phyloP scores from a whole-genome alignment of 2,329 filamentous ascomycete genomes.

The Verruconis gallopava region DNA sequence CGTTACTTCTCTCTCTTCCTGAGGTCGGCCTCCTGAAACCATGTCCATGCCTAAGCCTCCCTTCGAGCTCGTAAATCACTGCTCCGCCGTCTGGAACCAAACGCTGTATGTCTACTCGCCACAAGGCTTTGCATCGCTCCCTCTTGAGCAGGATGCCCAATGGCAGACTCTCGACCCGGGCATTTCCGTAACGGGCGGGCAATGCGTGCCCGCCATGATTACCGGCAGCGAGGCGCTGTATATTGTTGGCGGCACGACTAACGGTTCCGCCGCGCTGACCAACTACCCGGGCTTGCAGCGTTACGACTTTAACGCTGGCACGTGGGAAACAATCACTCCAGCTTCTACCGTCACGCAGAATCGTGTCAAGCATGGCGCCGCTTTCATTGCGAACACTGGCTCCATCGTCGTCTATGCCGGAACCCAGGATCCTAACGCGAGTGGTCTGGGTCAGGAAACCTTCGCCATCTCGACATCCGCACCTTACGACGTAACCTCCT shows the following conservation, averaged over 20 bases:
- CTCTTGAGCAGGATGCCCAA: slow-evolving; percentile 52
- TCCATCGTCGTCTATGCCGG: slow-evolving; percentile 74
- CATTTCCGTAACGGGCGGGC: slow-evolving; percentile 57
- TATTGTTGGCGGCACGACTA: slow-evolving; percentile 57
- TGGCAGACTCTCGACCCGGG: slow-evolving; percentile 59
- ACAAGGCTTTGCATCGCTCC: slow-evolving; percentile 60
- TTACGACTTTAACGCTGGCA: slow-evolving; percentile 43
- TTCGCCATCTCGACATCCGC: slow-evolving; percentile 56
- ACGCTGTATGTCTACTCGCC: slow-evolving; percentile 75
- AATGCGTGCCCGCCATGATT: slow-evolving; percentile 60
- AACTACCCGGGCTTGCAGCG: slow-evolving; percentile 62
- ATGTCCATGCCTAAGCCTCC: slow-evolving; percentile 65
- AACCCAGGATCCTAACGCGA: slow-evolving; percentile 44
- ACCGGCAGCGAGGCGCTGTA: slow-evolving; percentile 53
- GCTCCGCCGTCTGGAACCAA: slow-evolving; percentile 68
- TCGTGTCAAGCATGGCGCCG: slow-evolving; percentile 60
- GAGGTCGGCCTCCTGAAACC: not conserved
- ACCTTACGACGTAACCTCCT: slow-evolving; percentile 51
- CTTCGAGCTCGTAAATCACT: slow-evolving; percentile 60
- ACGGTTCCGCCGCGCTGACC: slow-evolving; percentile 17
- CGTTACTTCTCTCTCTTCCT: no score
- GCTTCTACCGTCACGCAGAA: slow-evolving; percentile 47
- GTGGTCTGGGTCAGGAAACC: slow-evolving; percentile 53
- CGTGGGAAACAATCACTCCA: slow-evolving; percentile 45
- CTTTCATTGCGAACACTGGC: slow-evolving; percentile 57